Conservation (phyloP, 208 protist species). For the Leptomonas pyrrhocoris region DNA sequence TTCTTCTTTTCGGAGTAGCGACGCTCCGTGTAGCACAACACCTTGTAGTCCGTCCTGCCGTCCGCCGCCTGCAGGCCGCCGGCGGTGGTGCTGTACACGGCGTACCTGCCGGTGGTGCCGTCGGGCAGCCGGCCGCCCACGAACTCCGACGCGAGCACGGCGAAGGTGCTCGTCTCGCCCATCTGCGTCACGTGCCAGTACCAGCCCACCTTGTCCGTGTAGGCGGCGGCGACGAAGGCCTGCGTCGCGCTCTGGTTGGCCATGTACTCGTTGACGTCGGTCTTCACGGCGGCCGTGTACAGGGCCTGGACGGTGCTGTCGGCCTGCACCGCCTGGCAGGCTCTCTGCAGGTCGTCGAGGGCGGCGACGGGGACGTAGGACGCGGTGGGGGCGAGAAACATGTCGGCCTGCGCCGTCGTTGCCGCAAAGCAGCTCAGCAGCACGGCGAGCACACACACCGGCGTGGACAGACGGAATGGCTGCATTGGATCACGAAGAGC, state of each 20-base stretch:
- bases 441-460: neutral
- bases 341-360: neutral
- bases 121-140: neutral
- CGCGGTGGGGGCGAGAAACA: neutral
- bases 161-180: slow-evolving; percentile 1
- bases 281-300: neutral
- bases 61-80: slow-evolving; percentile 3
- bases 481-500: no score
- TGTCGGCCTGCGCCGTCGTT: neutral
- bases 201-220: neutral
- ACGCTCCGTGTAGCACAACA: neutral
- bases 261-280: neutral
- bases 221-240: slow-evolving; percentile 24
- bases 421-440: neutral
- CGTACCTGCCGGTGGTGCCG: slow-evolving; percentile 2
- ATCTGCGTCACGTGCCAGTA: slow-evolving; percentile 9
- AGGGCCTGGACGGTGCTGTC: neutral
- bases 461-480: neutral
- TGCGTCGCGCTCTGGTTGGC: neutral
- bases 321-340: neutral
- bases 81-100: neutral
- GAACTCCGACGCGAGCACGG: slow-evolving; percentile 17
- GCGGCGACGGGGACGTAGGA: neutral
- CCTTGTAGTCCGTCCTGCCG: slow-evolving; percentile 16
- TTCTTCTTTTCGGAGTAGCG: neutral